Base-by-base conservation (phyloP, 2,329 filamentous ascomycete species). In the Neopestalotiopsis rosae region DNA sequence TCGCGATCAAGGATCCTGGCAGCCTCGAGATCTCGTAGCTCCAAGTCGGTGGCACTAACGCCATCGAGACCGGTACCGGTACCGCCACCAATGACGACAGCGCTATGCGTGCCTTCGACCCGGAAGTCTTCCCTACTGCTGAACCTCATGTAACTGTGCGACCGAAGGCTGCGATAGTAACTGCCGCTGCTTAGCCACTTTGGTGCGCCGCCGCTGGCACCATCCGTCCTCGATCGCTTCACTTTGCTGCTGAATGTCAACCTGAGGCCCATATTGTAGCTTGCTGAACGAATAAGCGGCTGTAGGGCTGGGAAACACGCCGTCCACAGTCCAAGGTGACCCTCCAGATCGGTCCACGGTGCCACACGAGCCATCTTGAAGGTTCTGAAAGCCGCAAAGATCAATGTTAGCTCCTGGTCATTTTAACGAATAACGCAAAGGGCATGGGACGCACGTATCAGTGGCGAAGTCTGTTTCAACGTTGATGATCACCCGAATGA, bases 401-500 rank as follows among this genome's bases (percentile, higher is more conserved):
- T 56, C 20, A 56, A 13, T 12, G 38, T 49, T 5, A 28, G n/a
- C 30, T n/a, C 1, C 1, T 49, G 1, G 4, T 52, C 1, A n/a
- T 65, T 30, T 20, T 7, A 4, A 2, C 3, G 32, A 13, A 56
- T 3, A 1, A 30, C 4, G 13, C 3, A 24, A 7, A 32, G 5
- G 13, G 4, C 6, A 66, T n/a, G 0, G 17, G 32, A 67, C 65
- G 14, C 30, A 67, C 65, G 77, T 74, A 61, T 81, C 78, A 1
- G 66, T 42, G 28, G 69, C 69, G 68, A 80, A 76, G 71, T 78
- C 69, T 12, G 76, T 74, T n/a, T 73, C 79, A 7, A 75, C 58
- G 24, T 83, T 76, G 61, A 82, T 72, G 40, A 71, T 70, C n/a
- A 82, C 71, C n/a, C 82, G 79, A 1, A 82, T 75, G 30, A 84